These are phyloP conservation scores for Pterulicium gracile DNA, from an alignment of 1,284 basidiomycete genomes.

Conservation along the genomic window DNA sequence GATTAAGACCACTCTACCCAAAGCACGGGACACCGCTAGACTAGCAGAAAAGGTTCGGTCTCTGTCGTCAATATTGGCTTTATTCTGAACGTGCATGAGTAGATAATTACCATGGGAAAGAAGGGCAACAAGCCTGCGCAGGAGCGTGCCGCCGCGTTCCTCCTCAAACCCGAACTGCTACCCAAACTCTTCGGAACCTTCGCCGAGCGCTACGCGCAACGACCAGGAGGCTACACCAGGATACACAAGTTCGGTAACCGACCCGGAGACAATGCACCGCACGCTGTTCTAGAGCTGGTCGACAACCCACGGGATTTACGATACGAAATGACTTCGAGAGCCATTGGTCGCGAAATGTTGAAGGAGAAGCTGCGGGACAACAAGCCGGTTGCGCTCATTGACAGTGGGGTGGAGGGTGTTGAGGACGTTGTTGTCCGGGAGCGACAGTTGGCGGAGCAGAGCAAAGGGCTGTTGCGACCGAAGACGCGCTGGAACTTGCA, in stretches of 20 bases:
- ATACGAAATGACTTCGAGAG: conserved; percentile 76
- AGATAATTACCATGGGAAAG: conserved; percentile 89
- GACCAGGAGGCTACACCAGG: conserved; percentile 93
- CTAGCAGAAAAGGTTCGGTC: conserved; percentile 80
- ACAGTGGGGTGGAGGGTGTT: conserved; percentile 36
- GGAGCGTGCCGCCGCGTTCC: conserved; percentile 60
- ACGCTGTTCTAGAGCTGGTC: conserved; percentile 88
- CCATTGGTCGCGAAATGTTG: conserved; percentile 71
- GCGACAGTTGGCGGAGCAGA: conserved; percentile 24
- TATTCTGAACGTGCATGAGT: conserved; percentile 8
- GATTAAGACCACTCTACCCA: conserved; percentile 93
- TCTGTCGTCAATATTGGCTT: not conserved
- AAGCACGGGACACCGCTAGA: conserved; percentile 87
- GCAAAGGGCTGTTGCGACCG: conserved; percentile 37
- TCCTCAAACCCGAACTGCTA: conserved; percentile 60
- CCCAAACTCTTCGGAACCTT: conserved; percentile 79
- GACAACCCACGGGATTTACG: conserved; percentile 88
- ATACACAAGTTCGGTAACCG: conserved; percentile 87
- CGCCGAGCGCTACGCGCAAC: conserved; percentile 69
- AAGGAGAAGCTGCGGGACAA: conserved; percentile 37
- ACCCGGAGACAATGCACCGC: conserved; percentile 87
- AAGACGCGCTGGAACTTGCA: conserved; percentile 62
- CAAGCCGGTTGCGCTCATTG: conserved; percentile 34
- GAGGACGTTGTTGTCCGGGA: conserved; percentile 38
- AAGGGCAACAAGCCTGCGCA: conserved; percentile 58